These are phyloP conservation scores for Volvox reticuliferus DNA, from an alignment of 139 green algal genomes.

Conservation along the genomic window DNA sequence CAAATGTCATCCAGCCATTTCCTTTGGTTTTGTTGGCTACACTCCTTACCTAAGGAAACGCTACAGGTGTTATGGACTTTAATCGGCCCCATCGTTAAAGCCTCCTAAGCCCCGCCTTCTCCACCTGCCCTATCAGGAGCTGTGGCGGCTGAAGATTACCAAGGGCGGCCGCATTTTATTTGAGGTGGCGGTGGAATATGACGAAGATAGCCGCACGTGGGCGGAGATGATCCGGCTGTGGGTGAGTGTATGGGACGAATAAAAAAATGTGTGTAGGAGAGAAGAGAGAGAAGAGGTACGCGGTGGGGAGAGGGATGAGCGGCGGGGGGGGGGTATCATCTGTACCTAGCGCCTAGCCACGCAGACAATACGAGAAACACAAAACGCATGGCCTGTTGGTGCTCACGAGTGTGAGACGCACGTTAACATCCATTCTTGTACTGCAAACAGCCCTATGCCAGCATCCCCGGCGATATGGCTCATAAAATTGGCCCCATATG, in stretches of 20 bases:
- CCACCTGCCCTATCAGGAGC: conserved; percentile 19
- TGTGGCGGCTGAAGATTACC: conserved; percentile 52
- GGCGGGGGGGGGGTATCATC: too few species aligned
- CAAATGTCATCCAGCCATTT: too few species aligned
- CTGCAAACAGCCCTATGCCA: too few species aligned
- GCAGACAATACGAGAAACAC: too few species aligned
- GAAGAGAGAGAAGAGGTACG: neutral
- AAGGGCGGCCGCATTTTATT: conserved; percentile 54
- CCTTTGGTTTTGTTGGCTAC: neutral
- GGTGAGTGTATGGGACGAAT: neutral
- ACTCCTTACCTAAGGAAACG: neutral
- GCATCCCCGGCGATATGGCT: too few species aligned
- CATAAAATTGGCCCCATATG: too few species aligned
- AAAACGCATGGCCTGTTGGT: too few species aligned
- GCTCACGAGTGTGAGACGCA: too few species aligned
- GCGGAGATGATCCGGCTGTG: conserved; percentile 45
- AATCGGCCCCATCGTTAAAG: neutral
- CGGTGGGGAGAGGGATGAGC: neutral
- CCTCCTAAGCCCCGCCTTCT: neutral
- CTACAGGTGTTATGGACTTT: too few species aligned
- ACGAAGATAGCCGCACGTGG: conserved; percentile 33
- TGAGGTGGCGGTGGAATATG: conserved; percentile 54
- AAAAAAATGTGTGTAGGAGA: neutral
- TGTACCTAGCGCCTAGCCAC: too few species aligned
- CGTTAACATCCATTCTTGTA: too few species aligned